A percentile compares a stretch with the other conserved stretches of the same genome.
Conservation (phyloP, 2,329 filamentous ascomycete species). For the Fusarium sp. region DNA sequence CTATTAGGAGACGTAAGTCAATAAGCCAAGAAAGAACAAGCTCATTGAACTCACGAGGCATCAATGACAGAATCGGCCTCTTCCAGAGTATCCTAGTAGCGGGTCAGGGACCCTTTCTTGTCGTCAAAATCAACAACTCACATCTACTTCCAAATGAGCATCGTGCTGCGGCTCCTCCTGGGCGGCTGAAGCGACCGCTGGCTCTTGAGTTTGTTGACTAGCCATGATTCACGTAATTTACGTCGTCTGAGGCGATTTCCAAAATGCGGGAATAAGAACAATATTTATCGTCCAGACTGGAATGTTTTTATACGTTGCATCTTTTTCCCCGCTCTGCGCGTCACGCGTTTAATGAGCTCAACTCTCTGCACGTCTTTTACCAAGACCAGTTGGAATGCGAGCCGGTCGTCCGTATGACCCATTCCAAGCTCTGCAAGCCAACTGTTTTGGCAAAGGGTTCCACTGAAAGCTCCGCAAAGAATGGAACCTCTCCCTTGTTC, state of each 20-base stretch:
- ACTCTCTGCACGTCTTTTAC: background rate
- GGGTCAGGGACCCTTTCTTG: background rate
- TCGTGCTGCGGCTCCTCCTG: background rate
- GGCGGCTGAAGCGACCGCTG: background rate
- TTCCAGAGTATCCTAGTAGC: background rate
- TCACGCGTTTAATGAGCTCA: background rate
- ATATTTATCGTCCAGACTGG: background rate
- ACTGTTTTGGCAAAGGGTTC: background rate
- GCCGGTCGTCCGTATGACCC: background rate
- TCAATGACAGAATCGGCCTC: background rate
- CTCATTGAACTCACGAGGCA: background rate
- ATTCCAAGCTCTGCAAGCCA: background rate
- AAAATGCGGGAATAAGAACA: background rate
- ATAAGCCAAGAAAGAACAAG: background rate
- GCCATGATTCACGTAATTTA: background rate
- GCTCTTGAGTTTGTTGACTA: background rate
- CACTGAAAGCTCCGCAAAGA: background rate
- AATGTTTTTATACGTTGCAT: background rate
- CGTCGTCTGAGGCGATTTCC: background rate
- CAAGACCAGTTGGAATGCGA: background rate
- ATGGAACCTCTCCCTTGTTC: background rate
- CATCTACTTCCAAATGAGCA: background rate
- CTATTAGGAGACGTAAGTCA: background rate
- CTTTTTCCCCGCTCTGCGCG: background rate
- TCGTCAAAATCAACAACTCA: background rate